phyloP scores from a whole-genome alignment of 1,284 basidiomycete genomes.

The Ceratobasidium sp. region DNA sequence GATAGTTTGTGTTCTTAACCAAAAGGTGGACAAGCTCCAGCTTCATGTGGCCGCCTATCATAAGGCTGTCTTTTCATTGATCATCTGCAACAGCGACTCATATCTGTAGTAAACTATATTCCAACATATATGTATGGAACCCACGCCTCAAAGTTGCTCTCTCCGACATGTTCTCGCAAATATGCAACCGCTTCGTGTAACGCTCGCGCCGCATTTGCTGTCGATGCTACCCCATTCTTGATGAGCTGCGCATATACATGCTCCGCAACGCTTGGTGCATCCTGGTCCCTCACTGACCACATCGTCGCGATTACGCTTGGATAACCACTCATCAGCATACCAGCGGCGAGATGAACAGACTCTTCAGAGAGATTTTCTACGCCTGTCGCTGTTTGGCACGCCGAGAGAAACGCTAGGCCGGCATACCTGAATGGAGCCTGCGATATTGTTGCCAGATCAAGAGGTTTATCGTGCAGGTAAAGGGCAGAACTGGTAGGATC shows the following conservation, averaged over 20 bases:
- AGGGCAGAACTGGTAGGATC: slow-evolving; percentile 5
- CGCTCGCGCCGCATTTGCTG: neutral
- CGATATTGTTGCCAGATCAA: neutral
- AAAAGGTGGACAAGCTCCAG: no score
- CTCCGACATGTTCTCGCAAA: slow-evolving; percentile 5
- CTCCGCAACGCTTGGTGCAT: slow-evolving; percentile 9
- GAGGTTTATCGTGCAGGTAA: slow-evolving; percentile 8
- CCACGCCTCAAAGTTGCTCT: slow-evolving; percentile 6
- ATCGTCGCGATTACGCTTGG: slow-evolving; percentile 27
- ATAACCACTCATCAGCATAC: slow-evolving; percentile 47
- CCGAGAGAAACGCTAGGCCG: slow-evolving; percentile 20
- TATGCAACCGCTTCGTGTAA: neutral
- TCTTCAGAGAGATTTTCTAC: slow-evolving; percentile 46
- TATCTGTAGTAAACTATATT: neutral
- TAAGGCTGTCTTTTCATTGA: no score
- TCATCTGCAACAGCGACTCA: neutral
- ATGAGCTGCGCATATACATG: neutral
- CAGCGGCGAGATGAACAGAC: slow-evolving; percentile 41
- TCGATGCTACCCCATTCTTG: neutral
- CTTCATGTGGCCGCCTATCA: no score
- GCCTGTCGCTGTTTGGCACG: slow-evolving; percentile 26
- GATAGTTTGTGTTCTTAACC: no score
- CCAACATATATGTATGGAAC: slow-evolving; percentile 24
- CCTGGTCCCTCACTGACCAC: slow-evolving; percentile 18
- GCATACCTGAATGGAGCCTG: neutral